phyloP scores from a whole-genome alignment of 2,329 filamentous ascomycete species.

The Penicillium sp. region DNA sequence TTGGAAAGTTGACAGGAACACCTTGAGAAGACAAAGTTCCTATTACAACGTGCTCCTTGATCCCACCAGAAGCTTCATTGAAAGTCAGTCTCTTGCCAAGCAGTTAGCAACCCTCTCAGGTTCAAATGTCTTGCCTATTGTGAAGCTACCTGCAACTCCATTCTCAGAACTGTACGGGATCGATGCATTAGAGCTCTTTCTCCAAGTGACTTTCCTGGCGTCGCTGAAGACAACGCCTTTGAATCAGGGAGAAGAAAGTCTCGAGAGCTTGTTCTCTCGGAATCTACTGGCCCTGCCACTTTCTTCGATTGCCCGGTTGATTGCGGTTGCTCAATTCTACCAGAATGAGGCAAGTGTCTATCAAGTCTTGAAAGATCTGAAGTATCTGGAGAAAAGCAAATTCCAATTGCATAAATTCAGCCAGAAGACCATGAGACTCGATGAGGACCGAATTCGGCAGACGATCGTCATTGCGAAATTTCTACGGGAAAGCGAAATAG shows the following conservation, averaged over 20 bases:
- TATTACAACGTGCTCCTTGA: constrained; percentile 40
- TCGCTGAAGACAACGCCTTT: constrained; percentile 20
- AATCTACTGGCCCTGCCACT: constrained; percentile 25
- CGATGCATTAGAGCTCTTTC: constrained; percentile 31
- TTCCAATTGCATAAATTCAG: constrained; percentile 20
- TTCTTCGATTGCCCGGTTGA: constrained; percentile 27
- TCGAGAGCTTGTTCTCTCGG: constrained; percentile 14
- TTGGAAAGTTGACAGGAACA: constrained; percentile 32
- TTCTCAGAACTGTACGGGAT: constrained; percentile 23
- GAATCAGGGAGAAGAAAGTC: not conserved
- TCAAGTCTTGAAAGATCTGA: constrained; percentile 17
- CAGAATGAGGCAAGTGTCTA: constrained; percentile 27
- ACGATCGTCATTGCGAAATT: constrained; percentile 34
- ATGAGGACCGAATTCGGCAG: constrained; percentile 38
- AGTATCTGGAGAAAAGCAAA: constrained; percentile 26
- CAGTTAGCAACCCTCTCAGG: constrained; percentile 16
- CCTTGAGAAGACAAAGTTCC: constrained; percentile 29
- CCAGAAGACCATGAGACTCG: constrained; percentile 24
- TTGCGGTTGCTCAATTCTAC: constrained; percentile 31
- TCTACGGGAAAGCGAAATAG: constrained; percentile 23
- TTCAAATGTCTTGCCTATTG: constrained; percentile 18
- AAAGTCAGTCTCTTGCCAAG: constrained; percentile 32
- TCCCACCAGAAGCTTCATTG: constrained; percentile 36
- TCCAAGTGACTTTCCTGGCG: constrained; percentile 26
- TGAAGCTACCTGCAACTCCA: constrained; percentile 24